phyloP scores from a whole-genome alignment of 2,329 filamentous ascomycete genomes.

The Paraconiothyrium brasiliense region DNA sequence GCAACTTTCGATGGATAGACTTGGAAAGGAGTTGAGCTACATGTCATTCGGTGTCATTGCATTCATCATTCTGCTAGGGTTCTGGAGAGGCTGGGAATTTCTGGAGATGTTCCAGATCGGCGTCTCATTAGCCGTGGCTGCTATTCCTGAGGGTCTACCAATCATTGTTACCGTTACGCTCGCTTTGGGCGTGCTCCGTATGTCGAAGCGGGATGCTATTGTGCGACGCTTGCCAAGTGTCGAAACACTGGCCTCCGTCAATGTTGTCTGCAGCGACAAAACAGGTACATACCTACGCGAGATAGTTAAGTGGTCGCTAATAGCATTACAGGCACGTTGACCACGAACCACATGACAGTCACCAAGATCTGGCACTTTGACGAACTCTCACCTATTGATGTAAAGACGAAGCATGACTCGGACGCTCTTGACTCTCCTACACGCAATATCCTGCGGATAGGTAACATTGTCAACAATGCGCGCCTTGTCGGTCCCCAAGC shows the following conservation, averaged over 20 bases:
- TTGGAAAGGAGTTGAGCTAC: constrained; percentile 95
- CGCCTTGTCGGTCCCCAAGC: constrained; percentile 77
- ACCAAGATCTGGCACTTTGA: constrained; percentile 97
- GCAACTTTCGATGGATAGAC: constrained; percentile 95
- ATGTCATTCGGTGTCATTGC: constrained; percentile 95
- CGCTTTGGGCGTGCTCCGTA: constrained; percentile 91
- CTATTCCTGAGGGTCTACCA: constrained; percentile 93
- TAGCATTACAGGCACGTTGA: constrained; percentile 74
- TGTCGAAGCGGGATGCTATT: constrained; percentile 95
- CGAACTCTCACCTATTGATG: constrained; percentile 64
- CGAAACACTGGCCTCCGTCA: constrained; percentile 97
- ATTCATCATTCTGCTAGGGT: constrained; percentile 89
- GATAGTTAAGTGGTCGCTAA: constrained; percentile 11
- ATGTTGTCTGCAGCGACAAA: constrained; percentile 99
- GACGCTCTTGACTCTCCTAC: constrained; percentile 75
- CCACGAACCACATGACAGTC: constrained; percentile 97
- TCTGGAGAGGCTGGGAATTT: constrained; percentile 86
- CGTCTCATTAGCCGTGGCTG: constrained; percentile 93
- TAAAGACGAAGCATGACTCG: constrained; percentile 63
- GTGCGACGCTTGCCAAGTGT: constrained; percentile 96
- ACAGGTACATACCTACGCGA: constrained; percentile 66
- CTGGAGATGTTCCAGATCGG: constrained; percentile 98
- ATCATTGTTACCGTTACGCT: constrained; percentile 99
- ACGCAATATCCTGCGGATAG: constrained; percentile 84
- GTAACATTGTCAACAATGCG: constrained; percentile 96